Conservation (phyloP, 1,284 basidiomycete genomes). For the Rhodofomes roseus region DNA sequence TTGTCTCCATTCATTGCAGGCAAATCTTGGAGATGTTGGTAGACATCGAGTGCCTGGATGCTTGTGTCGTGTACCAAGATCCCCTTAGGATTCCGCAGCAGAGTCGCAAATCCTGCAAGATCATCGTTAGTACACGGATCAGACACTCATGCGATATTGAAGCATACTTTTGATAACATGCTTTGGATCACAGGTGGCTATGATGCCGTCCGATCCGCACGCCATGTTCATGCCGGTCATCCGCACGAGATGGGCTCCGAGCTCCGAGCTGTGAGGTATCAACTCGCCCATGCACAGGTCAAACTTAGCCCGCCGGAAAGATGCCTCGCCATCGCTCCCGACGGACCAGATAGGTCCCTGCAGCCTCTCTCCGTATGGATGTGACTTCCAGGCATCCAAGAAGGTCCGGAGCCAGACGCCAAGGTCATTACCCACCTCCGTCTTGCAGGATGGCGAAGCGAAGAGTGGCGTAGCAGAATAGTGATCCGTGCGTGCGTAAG, state of each 20-base stretch:
- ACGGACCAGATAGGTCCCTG: neutral
- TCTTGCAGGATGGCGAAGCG: neutral
- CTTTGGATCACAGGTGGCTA: neutral
- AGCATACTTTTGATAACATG: neutral
- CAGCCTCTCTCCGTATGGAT: neutral
- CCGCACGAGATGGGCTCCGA: neutral
- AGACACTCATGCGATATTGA: neutral
- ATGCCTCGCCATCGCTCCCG: neutral
- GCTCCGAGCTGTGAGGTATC: neutral
- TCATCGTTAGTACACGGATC: neutral
- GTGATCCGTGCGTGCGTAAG: neutral
- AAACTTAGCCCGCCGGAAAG: neutral
- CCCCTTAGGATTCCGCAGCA: neutral
- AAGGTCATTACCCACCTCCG: neutral
- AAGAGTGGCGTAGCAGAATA: neutral
- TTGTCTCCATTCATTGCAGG: neutral
- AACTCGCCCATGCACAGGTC: neutral
- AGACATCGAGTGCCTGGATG: neutral
- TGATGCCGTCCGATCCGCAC: neutral
- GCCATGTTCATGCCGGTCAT: neutral
- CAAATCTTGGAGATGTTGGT: neutral
- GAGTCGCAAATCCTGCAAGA: neutral
- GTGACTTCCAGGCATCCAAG: neutral
- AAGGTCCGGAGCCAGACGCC: neutral
- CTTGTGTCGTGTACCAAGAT: neutral